These are phyloP conservation scores for Chytridium lagenaria DNA, from an alignment of 371 early-diverging fungal species.

Conservation along the genomic window DNA sequence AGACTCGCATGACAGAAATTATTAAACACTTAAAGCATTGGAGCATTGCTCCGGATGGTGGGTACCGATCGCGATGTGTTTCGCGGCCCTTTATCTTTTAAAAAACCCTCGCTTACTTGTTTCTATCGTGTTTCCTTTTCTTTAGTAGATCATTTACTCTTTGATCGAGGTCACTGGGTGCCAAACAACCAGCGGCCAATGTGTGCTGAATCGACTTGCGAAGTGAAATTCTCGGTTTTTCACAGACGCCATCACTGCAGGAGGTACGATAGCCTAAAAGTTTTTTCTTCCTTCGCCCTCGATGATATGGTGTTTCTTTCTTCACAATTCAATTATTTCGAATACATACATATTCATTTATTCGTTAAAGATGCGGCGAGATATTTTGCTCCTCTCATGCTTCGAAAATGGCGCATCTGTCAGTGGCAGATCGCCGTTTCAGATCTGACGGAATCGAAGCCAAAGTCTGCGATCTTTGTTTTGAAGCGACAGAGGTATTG, in stretches of 20 bases:
- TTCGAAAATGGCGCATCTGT: background rate
- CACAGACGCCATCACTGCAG: constrained; percentile 11
- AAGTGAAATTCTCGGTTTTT: background rate
- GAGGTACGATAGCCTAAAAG: background rate
- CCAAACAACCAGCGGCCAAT: background rate
- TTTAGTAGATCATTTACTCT: background rate
- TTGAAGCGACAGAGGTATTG: background rate
- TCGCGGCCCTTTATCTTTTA: too few relatives aligned
- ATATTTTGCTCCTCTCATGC: background rate
- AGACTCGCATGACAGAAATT: too few relatives aligned
- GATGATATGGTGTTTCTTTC: too few relatives aligned
- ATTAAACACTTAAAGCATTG: too few relatives aligned
- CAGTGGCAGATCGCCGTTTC: background rate
- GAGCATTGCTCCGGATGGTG: too few relatives aligned
- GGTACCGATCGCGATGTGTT: too few relatives aligned
- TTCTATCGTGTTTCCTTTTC: too few relatives aligned
- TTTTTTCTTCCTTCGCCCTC: too few relatives aligned
- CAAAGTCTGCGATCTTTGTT: constrained; percentile 1
- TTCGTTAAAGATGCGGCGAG: constrained; percentile 6
- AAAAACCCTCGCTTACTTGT: too few relatives aligned
- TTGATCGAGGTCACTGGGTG: background rate
- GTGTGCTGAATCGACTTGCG: background rate
- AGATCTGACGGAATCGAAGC: background rate
- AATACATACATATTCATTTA: too few relatives aligned
- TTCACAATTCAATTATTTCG: too few relatives aligned